phyloP scores from a whole-genome alignment of 257 asterid genomes.

The Nicotiana obtusifolia region DNA sequence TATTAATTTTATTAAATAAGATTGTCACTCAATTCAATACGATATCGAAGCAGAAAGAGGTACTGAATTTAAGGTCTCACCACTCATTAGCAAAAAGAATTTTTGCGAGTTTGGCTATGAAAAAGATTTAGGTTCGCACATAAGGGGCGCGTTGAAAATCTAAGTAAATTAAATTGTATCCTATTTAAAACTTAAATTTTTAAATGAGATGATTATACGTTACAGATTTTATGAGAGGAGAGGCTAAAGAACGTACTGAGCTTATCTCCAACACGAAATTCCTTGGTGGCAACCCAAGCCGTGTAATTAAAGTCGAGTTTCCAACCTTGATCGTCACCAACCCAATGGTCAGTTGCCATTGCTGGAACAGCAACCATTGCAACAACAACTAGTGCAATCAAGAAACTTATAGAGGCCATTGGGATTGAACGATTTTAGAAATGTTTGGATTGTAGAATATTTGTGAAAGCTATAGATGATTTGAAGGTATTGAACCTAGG shows the following conservation, averaged over 20 bases:
- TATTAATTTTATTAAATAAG: too few species aligned
- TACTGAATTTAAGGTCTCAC: too few species aligned
- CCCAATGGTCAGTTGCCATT: constrained; percentile 25
- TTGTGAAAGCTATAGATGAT: not conserved
- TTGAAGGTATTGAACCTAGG: not conserved
- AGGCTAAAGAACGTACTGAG: constrained; percentile 12
- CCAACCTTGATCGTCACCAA: constrained; percentile 37
- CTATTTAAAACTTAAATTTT: too few species aligned
- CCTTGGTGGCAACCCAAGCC: constrained; percentile 24
- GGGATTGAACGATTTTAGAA: not conserved
- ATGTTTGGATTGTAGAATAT: not conserved
- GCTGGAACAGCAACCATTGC: constrained; percentile 16
- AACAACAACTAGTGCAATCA: constrained; percentile 7
- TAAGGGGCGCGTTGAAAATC: too few species aligned
- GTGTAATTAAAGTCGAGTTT: constrained; percentile 22
- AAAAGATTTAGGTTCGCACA: too few species aligned
- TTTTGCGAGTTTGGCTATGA: too few species aligned
- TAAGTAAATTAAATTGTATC: too few species aligned
- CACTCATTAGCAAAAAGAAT: too few species aligned
- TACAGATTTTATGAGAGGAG: not conserved
- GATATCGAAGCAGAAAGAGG: too few species aligned
- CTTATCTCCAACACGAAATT: constrained; percentile 23
- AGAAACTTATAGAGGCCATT: constrained; percentile 24
- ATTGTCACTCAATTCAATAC: too few species aligned
- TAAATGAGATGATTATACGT: not conserved